Evolutionary conservation across 805 yeast species (phyloP), one percentile per base, ranked within the genome.

Genomic region (Kodamaea hsintzibuensis): DNA sequence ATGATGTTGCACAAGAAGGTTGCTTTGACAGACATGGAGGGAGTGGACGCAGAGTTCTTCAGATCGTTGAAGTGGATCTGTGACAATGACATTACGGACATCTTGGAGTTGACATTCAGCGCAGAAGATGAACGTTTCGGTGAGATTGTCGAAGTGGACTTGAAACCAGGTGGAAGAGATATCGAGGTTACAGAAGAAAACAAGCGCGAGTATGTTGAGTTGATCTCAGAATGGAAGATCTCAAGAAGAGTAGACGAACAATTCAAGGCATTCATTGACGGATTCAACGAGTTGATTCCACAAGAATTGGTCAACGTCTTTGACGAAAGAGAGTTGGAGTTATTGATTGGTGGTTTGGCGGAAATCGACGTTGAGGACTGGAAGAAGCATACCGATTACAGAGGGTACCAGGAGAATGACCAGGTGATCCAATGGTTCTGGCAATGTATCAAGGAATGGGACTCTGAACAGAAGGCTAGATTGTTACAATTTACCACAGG

Each of bases 391-490:
- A 95, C 99, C 17, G 99, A 95, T 72, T 95, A 95, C 76, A 85
- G 99, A 76, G 99, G 99, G 4, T 95, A 93, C 73, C 93, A 91
- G 69, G 98, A 95, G 74, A 84, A 84, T 59, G 99, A 95, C 73
- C 96, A 91, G 74, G 97, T 91, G 49, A 86, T 95, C 62, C 96
- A 93, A 77, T 95, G 99, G 99, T 95, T 95, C 83, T 95, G 99
- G 99, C 85, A 84, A 72, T 88, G 96, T 74, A 85, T 95, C 62
- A 79, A 86, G 50, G 89, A 86, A 68, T 92, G 98, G 98, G 98
- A 95, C 69, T 83, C 91, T 53, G 99, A 95, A 71, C 98, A 93
- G 71, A 88, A 91, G 71, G 97, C 98, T 2, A 84, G 99, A 72
- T 78, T 95, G 69, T 78, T 95, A 62, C 99, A 95, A 73, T 95